phyloP scores from a whole-genome alignment of 2,329 filamentous ascomycete genomes.

The Pseudocercospora crystallina region DNA sequence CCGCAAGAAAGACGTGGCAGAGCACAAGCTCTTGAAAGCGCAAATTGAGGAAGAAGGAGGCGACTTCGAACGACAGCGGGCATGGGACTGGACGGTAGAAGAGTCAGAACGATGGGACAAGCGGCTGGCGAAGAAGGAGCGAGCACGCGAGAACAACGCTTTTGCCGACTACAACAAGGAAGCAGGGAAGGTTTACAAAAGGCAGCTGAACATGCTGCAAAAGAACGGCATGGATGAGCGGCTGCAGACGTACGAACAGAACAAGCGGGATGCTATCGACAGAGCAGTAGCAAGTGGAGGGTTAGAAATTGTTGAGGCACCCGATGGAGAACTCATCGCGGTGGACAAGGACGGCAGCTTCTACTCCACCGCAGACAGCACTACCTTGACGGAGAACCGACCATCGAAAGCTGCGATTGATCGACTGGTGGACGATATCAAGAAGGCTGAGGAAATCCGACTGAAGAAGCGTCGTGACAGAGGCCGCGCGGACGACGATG shows the following conservation, averaged over 20 bases:
- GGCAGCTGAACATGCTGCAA: conserved; percentile 78
- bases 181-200: conserved; percentile 89
- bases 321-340: conserved; percentile 88
- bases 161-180: conserved; percentile 89
- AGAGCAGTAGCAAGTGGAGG: conserved; percentile 80
- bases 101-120: conserved; percentile 94
- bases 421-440: conserved; percentile 78
- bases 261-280: conserved; percentile 83
- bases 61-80: conserved; percentile 95
- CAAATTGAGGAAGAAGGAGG: conserved; percentile 81
- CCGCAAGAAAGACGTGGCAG: conserved; percentile 81
- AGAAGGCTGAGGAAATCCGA: conserved; percentile 82
- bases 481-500: conserved; percentile 71
- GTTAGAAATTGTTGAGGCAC: conserved; percentile 92
- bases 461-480: conserved; percentile 84
- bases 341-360: conserved; percentile 89
- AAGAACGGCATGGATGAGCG: conserved; percentile 30
- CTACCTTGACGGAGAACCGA: conserved; percentile 79
- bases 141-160: conserved; percentile 77
- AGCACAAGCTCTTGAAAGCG: conserved; percentile 89
- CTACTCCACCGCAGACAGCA: conserved; percentile 78
- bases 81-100: conserved; percentile 98
- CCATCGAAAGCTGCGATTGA: conserved; percentile 87
- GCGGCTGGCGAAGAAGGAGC: conserved; percentile 80
- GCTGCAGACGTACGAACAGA: conserved; percentile 78